Conservation (phyloP, 495 filamentous ascomycete genomes). For the Paragyromitra xinjiangensis region DNA sequence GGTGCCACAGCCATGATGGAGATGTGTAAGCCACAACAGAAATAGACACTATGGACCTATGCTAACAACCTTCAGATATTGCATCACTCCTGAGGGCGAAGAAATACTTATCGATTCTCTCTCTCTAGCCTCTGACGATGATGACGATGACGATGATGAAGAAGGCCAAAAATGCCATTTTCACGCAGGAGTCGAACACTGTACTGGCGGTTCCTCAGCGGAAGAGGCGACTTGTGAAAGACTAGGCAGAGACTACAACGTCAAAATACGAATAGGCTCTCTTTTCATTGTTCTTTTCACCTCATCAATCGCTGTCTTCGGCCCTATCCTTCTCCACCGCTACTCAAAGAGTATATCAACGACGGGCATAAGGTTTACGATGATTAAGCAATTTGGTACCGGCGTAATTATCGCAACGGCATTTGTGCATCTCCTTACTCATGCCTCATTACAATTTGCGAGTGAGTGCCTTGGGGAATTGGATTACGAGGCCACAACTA, state of each 20-base stretch:
- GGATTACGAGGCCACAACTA: conserved; percentile 68
- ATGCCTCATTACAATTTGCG: conserved; percentile 70
- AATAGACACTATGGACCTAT: conserved; percentile 1
- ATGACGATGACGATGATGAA: conserved; percentile 7
- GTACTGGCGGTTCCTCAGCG: conserved; percentile 59
- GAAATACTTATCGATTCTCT: conserved; percentile 60
- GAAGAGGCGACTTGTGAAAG: conserved; percentile 59
- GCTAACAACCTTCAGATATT: conserved; percentile 59
- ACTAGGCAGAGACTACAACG: conserved; percentile 66
- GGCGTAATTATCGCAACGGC: conserved; percentile 77
- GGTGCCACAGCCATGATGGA: conserved; percentile 64
- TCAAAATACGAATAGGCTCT: conserved; percentile 67
- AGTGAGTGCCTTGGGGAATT: conserved; percentile 71
- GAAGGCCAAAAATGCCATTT: conserved; percentile 66
- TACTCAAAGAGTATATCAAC: conserved; percentile 16
- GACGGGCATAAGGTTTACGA: conserved; percentile 61
- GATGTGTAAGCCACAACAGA: conserved; percentile 60
- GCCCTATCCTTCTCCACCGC: conserved; percentile 59
- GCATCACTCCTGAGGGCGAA: conserved; percentile 62
- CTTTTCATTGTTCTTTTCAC: conserved; percentile 69
- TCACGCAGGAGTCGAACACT: conserved; percentile 74
- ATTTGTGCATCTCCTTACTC: conserved; percentile 74
- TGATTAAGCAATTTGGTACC: conserved; percentile 76
- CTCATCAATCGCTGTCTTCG: conserved; percentile 62
- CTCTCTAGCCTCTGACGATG: background rate